phyloP scores from a whole-genome alignment of 2,329 filamentous ascomycete species.

The Aureobasidium sp. region DNA sequence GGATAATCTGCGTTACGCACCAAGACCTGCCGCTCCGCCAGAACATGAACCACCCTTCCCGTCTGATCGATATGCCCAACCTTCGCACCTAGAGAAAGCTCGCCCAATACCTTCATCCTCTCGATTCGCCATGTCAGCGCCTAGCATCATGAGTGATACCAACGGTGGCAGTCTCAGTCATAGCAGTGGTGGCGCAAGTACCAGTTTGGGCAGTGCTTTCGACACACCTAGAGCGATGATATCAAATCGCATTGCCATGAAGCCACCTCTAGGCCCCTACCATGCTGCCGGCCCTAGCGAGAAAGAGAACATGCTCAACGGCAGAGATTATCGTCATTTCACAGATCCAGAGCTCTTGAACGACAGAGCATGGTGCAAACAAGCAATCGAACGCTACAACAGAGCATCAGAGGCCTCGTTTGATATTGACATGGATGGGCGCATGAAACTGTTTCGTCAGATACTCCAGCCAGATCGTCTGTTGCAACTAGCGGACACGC shows the following conservation, averaged over 20 bases:
- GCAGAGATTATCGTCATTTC: conserved; percentile 71
- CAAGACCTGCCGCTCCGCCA: not conserved
- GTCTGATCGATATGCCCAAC: not conserved
- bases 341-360: conserved; percentile 63
- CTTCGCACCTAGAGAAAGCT: not conserved
- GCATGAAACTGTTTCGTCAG: conserved; percentile 60
- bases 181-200: not conserved
- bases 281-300: conserved; percentile 41
- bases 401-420: conserved; percentile 67
- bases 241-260: not conserved
- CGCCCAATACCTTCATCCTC: not conserved
- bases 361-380: conserved; percentile 77
- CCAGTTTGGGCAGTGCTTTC: conserved; percentile 3
- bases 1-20: not conserved
- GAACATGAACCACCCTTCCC: not conserved
- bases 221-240: not conserved
- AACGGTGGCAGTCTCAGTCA: not conserved
- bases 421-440: conserved; percentile 57
- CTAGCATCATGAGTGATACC: not conserved
- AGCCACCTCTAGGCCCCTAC: not conserved
- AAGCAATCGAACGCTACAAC: conserved; percentile 79
- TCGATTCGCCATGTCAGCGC: not conserved
- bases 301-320: conserved; percentile 83
- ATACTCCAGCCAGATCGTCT: conserved; percentile 57
- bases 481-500: conserved; percentile 25